phyloP scores from a whole-genome alignment of 768 basidiomycete species.

The Ephemerocybe angulata region DNA sequence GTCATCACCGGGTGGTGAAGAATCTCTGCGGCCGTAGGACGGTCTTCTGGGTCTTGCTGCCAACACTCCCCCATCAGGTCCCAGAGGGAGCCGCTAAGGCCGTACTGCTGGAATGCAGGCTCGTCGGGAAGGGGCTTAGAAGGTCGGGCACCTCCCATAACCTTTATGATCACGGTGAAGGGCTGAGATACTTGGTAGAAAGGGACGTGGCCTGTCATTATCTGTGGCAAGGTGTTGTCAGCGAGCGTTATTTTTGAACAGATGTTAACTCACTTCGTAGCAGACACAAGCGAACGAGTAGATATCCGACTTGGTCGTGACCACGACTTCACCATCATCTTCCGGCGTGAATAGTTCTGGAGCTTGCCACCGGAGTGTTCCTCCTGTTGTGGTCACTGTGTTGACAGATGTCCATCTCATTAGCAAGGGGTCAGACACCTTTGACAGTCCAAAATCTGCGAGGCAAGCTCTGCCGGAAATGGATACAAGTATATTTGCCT shows the following conservation, averaged over 20 bases:
- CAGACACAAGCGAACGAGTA: conserved; percentile 41
- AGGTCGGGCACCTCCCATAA: conserved; percentile 17
- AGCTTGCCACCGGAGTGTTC: conserved; percentile 34
- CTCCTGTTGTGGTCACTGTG: conserved; percentile 17
- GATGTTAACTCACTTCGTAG: conserved; percentile 26
- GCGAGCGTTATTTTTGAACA: background rate
- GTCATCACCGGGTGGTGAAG: background rate
- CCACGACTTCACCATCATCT: conserved; percentile 4
- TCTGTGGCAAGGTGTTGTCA: conserved; percentile 12
- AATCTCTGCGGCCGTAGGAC: conserved; percentile 16
- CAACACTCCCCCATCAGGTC: conserved; percentile 23
- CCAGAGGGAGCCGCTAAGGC: conserved; percentile 20
- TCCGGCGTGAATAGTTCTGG: conserved; percentile 32
- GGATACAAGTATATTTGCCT: conserved; percentile 48
- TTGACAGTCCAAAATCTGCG: conserved; percentile 47
- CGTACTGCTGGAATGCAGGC: conserved; percentile 9
- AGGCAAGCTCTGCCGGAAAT: conserved; percentile 39
- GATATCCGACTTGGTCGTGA: conserved; percentile 28
- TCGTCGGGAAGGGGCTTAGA: conserved; percentile 11
- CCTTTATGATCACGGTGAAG: conserved; percentile 19
- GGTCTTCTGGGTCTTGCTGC: conserved; percentile 14
- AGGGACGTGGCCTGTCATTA: conserved; percentile 23
- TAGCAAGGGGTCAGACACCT: conserved; percentile 18
- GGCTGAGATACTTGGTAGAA: conserved; percentile 20
- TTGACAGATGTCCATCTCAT: conserved; percentile 17